phyloP scores from a whole-genome alignment of 1,284 basidiomycete species.

The Ustilago hordei region DNA sequence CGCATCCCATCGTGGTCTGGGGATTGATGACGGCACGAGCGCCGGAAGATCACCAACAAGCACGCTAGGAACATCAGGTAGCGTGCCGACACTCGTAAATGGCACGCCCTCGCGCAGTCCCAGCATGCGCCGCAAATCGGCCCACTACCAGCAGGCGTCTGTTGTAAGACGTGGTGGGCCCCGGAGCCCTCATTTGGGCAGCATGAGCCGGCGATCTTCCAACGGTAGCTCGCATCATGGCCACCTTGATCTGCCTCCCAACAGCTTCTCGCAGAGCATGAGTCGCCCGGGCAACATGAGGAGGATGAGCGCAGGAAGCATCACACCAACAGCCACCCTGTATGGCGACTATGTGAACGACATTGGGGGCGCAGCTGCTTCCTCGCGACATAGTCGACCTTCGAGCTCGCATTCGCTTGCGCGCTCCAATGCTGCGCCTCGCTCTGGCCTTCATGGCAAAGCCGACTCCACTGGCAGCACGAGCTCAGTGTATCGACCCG shows the following conservation, averaged over 20 bases:
- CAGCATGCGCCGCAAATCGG: slow-evolving; percentile 36
- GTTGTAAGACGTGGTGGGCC: slow-evolving; percentile 30
- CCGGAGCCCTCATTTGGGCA: slow-evolving; percentile 45
- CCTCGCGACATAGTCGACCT: slow-evolving; percentile 50
- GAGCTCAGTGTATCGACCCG: slow-evolving; percentile 35
- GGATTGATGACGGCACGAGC: slow-evolving; percentile 25
- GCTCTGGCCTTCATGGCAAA: slow-evolving; percentile 49
- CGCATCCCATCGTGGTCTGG: slow-evolving; percentile 63
- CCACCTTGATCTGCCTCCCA: slow-evolving; percentile 26
- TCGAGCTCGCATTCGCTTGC: slow-evolving; percentile 57
- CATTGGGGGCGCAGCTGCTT: slow-evolving; percentile 13
- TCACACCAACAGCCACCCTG: slow-evolving; percentile 59
- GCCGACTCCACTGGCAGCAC: slow-evolving; percentile 55
- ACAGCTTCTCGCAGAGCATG: slow-evolving; percentile 40
- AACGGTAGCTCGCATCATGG: slow-evolving; percentile 47
- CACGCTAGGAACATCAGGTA: slow-evolving; percentile 19
- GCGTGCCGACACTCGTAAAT: slow-evolving; percentile 18
- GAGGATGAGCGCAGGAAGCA: slow-evolving; percentile 62
- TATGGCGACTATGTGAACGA: slow-evolving; percentile 47
- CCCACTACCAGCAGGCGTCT: slow-evolving; percentile 31
- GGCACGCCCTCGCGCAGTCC: slow-evolving; percentile 29
- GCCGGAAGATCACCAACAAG: slow-evolving; percentile 24
- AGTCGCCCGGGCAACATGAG: slow-evolving; percentile 48
- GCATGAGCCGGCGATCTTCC: slow-evolving; percentile 53
- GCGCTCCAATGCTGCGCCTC: slow-evolving; percentile 29